A percentile compares a stretch with the other conserved stretches of the same genome.
phyloP scores from a whole-genome alignment of 148 eudicot genomes.

The Vaccinium corymbosum region DNA sequence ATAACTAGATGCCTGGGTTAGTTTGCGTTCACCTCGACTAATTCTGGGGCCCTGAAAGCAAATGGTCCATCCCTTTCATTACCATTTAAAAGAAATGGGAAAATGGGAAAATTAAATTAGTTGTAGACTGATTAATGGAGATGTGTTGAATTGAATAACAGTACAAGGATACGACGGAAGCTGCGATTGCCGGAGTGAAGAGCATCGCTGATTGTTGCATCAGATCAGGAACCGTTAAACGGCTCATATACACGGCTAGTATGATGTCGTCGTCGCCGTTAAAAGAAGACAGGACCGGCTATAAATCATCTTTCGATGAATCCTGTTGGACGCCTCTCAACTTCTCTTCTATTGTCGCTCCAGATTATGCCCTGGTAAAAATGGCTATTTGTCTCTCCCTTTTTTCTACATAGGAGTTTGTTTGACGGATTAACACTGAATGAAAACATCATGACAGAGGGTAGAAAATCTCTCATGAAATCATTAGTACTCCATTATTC shows the following conservation, averaged over 20 bases:
- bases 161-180: conserved; percentile 40
- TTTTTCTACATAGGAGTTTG: too few species aligned
- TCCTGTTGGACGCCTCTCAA: conserved; percentile 61
- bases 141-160: not conserved
- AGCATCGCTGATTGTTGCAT: conserved; percentile 40
- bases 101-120: not conserved
- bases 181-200: conserved; percentile 34
- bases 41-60: too few species aligned
- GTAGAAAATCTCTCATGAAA: too few species aligned
- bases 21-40: too few species aligned
- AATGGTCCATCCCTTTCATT: too few species aligned
- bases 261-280: conserved; percentile 54
- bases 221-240: conserved; percentile 44
- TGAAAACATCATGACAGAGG: too few species aligned
- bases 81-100: too few species aligned
- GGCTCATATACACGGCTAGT: conserved; percentile 50
- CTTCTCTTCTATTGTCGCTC: conserved; percentile 11
- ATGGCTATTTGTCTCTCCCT: not conserved
- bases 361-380: not conserved
- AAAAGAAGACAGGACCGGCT: conserved; percentile 42
- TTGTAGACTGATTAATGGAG: not conserved
- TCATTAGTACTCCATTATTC: too few species aligned
- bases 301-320: conserved; percentile 40
- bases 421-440: too few species aligned
- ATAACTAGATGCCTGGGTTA: too few species aligned